A percentile compares a stretch with the other conserved stretches of the same genome.
These are phyloP conservation scores for Ambrosia artemisiifolia DNA, from an alignment of 129 eudicot species.

Conservation along the genomic window DNA sequence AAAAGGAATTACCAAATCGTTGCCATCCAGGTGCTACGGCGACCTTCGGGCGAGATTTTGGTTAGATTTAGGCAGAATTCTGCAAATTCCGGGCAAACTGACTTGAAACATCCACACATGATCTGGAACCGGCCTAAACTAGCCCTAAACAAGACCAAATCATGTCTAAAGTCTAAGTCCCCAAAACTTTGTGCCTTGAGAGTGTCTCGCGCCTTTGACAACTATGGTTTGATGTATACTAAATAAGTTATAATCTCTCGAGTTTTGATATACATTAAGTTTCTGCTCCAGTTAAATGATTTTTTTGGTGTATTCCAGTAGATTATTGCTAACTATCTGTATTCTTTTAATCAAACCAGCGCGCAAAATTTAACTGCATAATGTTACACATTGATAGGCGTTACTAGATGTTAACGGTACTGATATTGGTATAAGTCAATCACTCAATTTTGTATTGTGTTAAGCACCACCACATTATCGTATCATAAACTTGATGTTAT, in stretches of 20 bases:
- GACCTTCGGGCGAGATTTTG: too few relatives aligned
- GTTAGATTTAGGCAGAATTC: too few relatives aligned
- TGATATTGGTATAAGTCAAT: not conserved
- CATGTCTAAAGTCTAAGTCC: too few relatives aligned
- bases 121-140: too few relatives aligned
- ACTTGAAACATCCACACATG: too few relatives aligned
- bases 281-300: not conserved
- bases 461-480: not conserved
- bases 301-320: not conserved
- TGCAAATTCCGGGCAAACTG: too few relatives aligned
- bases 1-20: not conserved
- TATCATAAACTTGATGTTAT: conserved; percentile 1
- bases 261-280: not conserved
- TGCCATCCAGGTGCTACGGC: too few relatives aligned
- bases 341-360: not conserved
- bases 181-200: too few relatives aligned
- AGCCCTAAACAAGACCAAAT: too few relatives aligned
- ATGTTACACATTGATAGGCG: not conserved
- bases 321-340: not conserved
- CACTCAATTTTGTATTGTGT: not conserved
- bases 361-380: not conserved
- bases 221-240: not conserved
- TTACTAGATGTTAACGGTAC: not conserved
- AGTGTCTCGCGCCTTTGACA: too few relatives aligned
- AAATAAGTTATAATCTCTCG: not conserved